Evolutionary conservation across 108 stramenopile species (phyloP).

Genomic region (Pseudonitzschia pungens): DNA sequence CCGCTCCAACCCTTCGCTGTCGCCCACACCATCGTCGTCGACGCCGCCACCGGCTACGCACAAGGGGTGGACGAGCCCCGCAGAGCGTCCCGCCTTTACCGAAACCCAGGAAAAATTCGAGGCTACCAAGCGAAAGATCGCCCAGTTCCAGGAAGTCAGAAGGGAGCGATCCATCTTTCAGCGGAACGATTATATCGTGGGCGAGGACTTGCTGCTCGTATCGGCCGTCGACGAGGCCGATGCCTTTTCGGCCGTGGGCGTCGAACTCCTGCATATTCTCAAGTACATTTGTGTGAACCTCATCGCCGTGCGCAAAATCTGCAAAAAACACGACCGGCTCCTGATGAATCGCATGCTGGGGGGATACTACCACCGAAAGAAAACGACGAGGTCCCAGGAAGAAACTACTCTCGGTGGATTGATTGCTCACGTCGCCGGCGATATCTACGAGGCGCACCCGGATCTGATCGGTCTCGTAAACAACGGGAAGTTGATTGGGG

Average conservation of each 20-base stretch:
- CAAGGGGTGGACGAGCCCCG: slow-evolving; percentile 27
- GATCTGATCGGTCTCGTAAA: slow-evolving; percentile 31
- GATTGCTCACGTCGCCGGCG: slow-evolving; percentile 30
- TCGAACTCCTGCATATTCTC: slow-evolving; percentile 78
- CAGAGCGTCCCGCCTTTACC: slow-evolving; percentile 32
- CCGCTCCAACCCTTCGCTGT: not conserved
- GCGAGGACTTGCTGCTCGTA: slow-evolving; percentile 65
- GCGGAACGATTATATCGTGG: slow-evolving; percentile 61
- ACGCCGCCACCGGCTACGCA: slow-evolving; percentile 18
- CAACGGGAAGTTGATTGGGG: slow-evolving; percentile 46
- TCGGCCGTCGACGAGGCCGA: slow-evolving; percentile 85
- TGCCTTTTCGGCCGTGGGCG: slow-evolving; percentile 71
- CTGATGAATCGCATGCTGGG: slow-evolving; percentile 85
- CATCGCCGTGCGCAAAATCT: slow-evolving; percentile 82
- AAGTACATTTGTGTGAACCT: slow-evolving; percentile 80
- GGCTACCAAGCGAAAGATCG: slow-evolving; percentile 54
- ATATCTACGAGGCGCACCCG: slow-evolving; percentile 41
- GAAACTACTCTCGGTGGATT: slow-evolving; percentile 44
- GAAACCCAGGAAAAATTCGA: slow-evolving; percentile 36
- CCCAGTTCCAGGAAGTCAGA: slow-evolving; percentile 59
- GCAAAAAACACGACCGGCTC: slow-evolving; percentile 82
- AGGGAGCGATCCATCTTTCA: slow-evolving; percentile 70
- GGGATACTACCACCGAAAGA: slow-evolving; percentile 69
- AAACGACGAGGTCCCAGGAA: slow-evolving; percentile 26
- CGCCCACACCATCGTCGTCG: not conserved